Evolutionary conservation across 2,329 filamentous ascomycete genomes (phyloP), one percentile per base, ranked within the genome.

Genomic region (Xylariaceae sp.): DNA sequence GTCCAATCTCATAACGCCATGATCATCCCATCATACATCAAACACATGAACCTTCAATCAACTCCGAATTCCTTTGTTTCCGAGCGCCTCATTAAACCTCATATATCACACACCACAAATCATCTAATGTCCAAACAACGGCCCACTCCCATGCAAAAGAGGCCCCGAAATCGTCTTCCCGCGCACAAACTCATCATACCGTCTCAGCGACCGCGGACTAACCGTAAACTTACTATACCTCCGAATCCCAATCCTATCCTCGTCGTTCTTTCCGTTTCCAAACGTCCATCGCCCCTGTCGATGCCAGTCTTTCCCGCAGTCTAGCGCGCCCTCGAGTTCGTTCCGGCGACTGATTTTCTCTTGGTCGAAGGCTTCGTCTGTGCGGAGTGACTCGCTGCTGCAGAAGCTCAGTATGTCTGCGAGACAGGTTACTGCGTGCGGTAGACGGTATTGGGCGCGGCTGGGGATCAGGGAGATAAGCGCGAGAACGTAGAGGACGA

Each of bases 391-490:
- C 49, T 86, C 87, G 66, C 87, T 86, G 60, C 89, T 85, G 48
- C 93, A 78, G 71, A 93, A 92, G 69, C 85, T 88, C 66, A 95
- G 82, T 18, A 92, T 79, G 71, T 92, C 90, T 1, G 89, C 88
- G 15, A 95, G 79, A 51, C 83, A 90, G 61, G 81, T 83, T 47
- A 89, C 85, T 4, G 81, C 80, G 70, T 95, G 91, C 0, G 91
- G 90, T 1, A 96, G 81, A 48, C 86, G 78, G 65, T 86, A 84
- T 45, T 80, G 77, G 48, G 78, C 75, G 11, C 89, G 81, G 10
- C 78, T 75, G 0, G 88, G 88, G 66, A 88, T 75, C 58, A 90
- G 75, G 4, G 83, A 73, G 48, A 83, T 70, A 54, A 93, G 77
- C 10, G 81, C 85, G n/a, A 85, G 66, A 9, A 87, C 78, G 74